Base-by-base conservation (phyloP, 345 rosid species). In the Abelmoschus esculentus region DNA sequence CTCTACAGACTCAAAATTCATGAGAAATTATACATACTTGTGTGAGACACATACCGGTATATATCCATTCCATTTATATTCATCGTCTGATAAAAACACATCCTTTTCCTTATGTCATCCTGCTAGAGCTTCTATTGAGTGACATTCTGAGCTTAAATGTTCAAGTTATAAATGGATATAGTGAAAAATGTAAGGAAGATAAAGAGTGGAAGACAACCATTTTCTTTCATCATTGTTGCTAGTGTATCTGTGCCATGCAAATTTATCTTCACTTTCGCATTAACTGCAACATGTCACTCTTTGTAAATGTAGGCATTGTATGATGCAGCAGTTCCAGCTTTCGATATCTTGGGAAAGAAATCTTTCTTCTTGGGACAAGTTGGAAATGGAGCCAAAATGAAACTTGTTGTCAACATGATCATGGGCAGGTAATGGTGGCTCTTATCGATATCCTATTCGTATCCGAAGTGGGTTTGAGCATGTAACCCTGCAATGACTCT, bases 351-450 rank as follows among this genome's bases (percentile, higher is more conserved):
- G 80, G 99, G 97, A 61, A 93, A 93, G 85, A 88, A 85, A 72
- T 83, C 96, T 28, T 91, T 91, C 87, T 93, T 75, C 85, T 65
- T 93, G 80, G 97, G 97, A 71, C 80, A 85, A 72, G 81, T 93
- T 67, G 97, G 99, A 11, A 93, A 93, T 64, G 99, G 96, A 76
- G 96, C 99, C 61, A 93, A 88, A 56, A 91, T 91, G 97, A 93
- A 93, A 75, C 95, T 91, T 68, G 88, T 91, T 19, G 96, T 93
- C 64, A 93, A 93, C 84, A 89, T 93, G 99, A 83, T 93, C 73
- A 91, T 93, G 97, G 99, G 99, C 77, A 86, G 97, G 98, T 93
- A 81, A 74, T 31, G 55, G 15, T 13, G 75, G 54, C 54, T 3
- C 15, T 64, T 12, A 29, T 14, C 47, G 6, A 6, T 4, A 17